Evolutionary conservation across 495 filamentous ascomycete genomes (phyloP), one percentile per base, ranked within the genome.

Genomic region (Chaetomium tenue): DNA sequence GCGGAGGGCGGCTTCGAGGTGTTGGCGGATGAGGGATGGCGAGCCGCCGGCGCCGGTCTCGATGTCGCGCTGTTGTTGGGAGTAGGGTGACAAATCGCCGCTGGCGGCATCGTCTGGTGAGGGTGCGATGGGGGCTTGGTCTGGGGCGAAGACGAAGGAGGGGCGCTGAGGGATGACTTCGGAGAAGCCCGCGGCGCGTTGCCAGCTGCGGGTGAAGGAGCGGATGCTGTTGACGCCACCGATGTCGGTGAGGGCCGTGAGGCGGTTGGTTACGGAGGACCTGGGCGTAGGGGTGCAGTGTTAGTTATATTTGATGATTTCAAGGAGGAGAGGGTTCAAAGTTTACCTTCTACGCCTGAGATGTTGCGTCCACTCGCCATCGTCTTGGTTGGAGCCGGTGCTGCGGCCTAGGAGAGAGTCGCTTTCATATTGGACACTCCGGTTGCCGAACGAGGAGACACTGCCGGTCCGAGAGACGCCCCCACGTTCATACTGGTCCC

Each of bases 131-230:
- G 76, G 75, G 26, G 76, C 77, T 62, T 79, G 76, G 50, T 82
- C 80, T 3, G 79, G 71, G 48, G 81, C 78, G 51, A 86, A 81
- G 37, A 89, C 77, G 68, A 95, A 91, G 25, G 90, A 87, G 20
- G 87, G 85, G 4, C 86, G 85, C 25, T 87, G 86, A 6, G 91
- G 89, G 18, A 92, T 83, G 56, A 96, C 88, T 72, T 97, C 93
- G 28, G 84, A 82, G 79, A 97, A 98, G 40, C 83, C 87, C 5
- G 93, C 92, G 40, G 94, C 94, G 70, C 94, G 86, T 71, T 91
- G 91, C 92, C 93, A 98, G 67, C 91, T 95, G 52, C 91, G 86
- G 54, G 94, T 90, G 73, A 98, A 98, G 70, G 93, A 97, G 68
- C 95, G 88, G 68, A 98, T 87, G 72, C 90, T 94, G 74, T 98